phyloP scores from a whole-genome alignment of 1,139 yeast genomes.

The Nakaseomyces nivariensis region DNA sequence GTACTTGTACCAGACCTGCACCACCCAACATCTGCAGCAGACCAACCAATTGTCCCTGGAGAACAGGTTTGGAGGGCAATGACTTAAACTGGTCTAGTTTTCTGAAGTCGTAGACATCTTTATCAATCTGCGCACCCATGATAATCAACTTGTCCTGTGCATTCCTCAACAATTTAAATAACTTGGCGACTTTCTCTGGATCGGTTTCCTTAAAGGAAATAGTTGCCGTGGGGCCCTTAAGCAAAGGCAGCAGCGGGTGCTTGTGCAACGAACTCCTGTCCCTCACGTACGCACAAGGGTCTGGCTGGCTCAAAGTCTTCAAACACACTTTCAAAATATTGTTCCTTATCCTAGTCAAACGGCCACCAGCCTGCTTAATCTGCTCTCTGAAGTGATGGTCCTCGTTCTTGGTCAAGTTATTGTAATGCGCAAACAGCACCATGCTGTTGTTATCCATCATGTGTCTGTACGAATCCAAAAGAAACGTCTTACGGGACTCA shows the following conservation, averaged over 20 bases:
- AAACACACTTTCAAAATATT: conserved; percentile 66
- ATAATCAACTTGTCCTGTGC: conserved; percentile 67
- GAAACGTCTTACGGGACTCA: conserved; percentile 68
- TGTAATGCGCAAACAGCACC: conserved; percentile 71
- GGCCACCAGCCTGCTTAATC: conserved; percentile 54
- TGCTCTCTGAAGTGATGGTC: conserved; percentile 53
- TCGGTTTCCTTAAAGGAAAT: conserved; percentile 58
- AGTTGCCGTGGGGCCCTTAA: conserved; percentile 83
- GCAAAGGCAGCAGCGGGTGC: conserved; percentile 62
- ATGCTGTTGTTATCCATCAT: conserved; percentile 60
- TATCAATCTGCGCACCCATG: conserved; percentile 77
- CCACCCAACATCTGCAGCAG: conserved; percentile 76
- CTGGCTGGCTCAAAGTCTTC: conserved; percentile 54
- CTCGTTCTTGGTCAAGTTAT: conserved; percentile 64
- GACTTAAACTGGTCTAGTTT: conserved; percentile 57
- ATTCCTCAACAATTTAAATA: conserved; percentile 49
- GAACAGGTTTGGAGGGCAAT: conserved; percentile 58
- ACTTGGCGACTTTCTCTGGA: conserved; percentile 55
- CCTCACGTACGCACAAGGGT: conserved; percentile 60
- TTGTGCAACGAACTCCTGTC: conserved; percentile 18
- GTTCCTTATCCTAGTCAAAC: conserved; percentile 56
- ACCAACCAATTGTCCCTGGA: conserved; percentile 81
- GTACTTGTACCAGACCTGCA: conserved; percentile 75
- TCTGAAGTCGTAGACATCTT: conserved; percentile 42
- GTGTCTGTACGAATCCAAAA: conserved; percentile 68